Conservation (phyloP, 2,329 filamentous ascomycete species). For the Monosporascus sp. region DNA sequence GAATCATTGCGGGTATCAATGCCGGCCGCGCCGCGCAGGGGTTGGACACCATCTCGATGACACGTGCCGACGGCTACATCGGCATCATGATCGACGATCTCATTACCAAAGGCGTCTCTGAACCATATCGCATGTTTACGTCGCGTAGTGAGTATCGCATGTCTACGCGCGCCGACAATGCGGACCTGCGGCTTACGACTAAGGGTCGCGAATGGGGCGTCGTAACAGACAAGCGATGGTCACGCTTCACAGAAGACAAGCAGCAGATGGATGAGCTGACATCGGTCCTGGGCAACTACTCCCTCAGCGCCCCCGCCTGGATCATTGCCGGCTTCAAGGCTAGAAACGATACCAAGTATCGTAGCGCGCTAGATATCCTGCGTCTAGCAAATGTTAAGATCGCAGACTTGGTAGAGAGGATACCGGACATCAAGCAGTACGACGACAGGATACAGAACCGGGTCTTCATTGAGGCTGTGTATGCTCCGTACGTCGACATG, state of each 20-base stretch:
- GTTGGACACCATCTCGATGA: constrained; percentile 61
- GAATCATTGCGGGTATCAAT: constrained; percentile 88
- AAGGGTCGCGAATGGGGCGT: constrained; percentile 73
- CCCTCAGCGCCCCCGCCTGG: constrained; percentile 61
- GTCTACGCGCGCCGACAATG: constrained; percentile 87
- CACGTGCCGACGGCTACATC: constrained; percentile 87
- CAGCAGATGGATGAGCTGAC: constrained; percentile 63
- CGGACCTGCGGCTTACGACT: constrained; percentile 77
- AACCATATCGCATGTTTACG: constrained; percentile 98
- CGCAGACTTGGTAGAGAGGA: constrained; percentile 47
- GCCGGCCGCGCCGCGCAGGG: constrained; percentile 74
- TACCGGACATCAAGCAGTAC: constrained; percentile 54
- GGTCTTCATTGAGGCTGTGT: constrained; percentile 75
- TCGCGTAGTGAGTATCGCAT: constrained; percentile 93
- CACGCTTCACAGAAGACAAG: constrained; percentile 58
- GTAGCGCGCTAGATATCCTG: constrained; percentile 75
- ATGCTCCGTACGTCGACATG: constrained; percentile 77
- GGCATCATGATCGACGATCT: constrained; percentile 99
- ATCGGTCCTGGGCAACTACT: constrained; percentile 50
- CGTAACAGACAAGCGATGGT: constrained; percentile 75
- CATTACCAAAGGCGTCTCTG: constrained; percentile 91
- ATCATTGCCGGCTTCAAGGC: constrained; percentile 62
- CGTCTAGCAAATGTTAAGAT: constrained; percentile 58
- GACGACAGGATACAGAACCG: constrained; percentile 56
- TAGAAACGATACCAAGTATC: constrained; percentile 58